phyloP scores from a whole-genome alignment of 2,329 filamentous ascomycete species.

The Incumbomyces lentus region DNA sequence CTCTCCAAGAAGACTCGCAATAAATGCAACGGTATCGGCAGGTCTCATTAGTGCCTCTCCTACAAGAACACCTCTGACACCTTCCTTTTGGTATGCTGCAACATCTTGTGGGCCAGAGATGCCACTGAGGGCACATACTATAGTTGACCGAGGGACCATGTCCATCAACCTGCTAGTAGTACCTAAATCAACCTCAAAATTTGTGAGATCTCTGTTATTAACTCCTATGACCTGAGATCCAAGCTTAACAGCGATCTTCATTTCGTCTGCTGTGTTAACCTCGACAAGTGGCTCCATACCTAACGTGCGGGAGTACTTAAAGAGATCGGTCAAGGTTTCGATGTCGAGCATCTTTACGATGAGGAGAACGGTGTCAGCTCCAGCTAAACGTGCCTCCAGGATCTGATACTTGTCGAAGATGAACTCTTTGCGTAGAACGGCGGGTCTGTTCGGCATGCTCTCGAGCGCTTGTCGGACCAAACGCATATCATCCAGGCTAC shows the following conservation, averaged over 20 bases:
- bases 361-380: slow-evolving; percentile 85
- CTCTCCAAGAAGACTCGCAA: slow-evolving; percentile 66
- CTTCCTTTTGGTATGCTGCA: slow-evolving; percentile 72
- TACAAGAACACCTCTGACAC: slow-evolving; percentile 85
- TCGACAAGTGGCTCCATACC: slow-evolving; percentile 98
- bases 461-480: slow-evolving; percentile 80
- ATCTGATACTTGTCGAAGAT: slow-evolving; percentile 98
- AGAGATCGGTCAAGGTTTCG: slow-evolving; percentile 63
- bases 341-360: slow-evolving; percentile 96
- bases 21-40: slow-evolving; percentile 69
- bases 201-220: slow-evolving; percentile 94
- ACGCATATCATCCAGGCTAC: slow-evolving; percentile 84
- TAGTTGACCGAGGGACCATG: slow-evolving; percentile 73
- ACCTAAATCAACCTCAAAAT: slow-evolving; percentile 89
- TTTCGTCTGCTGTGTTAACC: slow-evolving; percentile 89
- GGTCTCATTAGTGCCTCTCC: slow-evolving; percentile 95
- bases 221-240: slow-evolving; percentile 90
- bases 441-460: slow-evolving; percentile 83
- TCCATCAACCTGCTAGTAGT: slow-evolving; percentile 82
- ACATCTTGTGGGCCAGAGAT: slow-evolving; percentile 87
- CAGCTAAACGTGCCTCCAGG: slow-evolving; percentile 80
- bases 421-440: slow-evolving; percentile 89
- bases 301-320: slow-evolving; percentile 76
- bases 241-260: slow-evolving; percentile 74
- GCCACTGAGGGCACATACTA: slow-evolving; percentile 87